phyloP scores from a whole-genome alignment of 140 eudicot species.

The Erigeron philadelphicus region DNA sequence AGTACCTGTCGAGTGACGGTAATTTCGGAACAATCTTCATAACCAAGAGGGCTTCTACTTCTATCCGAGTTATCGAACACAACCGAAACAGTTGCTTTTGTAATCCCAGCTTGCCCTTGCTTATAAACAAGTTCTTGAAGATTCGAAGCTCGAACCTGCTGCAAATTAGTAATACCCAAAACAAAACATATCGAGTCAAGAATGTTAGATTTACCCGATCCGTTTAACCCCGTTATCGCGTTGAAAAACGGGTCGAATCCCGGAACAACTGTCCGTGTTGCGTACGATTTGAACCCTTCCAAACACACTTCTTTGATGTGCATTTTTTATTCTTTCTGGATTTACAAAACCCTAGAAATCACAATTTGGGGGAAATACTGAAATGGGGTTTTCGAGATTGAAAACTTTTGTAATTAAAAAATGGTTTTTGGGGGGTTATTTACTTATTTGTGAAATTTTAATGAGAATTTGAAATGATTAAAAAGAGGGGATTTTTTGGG shows the following conservation, averaged over 20 bases:
- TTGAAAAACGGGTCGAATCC: conserved; percentile 95
- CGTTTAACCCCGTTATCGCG: conserved; percentile 91
- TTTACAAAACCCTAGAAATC: too few species aligned
- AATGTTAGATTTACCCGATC: conserved; percentile 96
- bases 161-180: conserved; percentile 87
- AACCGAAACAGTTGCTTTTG: conserved; percentile 93
- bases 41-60: conserved; percentile 86
- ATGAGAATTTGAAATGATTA: too few species aligned
- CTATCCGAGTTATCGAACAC: conserved; percentile 89
- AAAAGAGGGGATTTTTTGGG: too few species aligned
- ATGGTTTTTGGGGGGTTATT: too few species aligned
- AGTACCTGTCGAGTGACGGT: conserved; percentile 97
- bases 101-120: conserved; percentile 99
- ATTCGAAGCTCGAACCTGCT: conserved; percentile 94
- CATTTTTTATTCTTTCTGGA: conserved; percentile 32
- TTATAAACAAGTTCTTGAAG: conserved; percentile 93
- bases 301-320: conserved; percentile 76
- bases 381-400: too few species aligned
- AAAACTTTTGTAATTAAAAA: too few species aligned
- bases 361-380: too few species aligned
- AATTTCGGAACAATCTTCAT: conserved; percentile 82
- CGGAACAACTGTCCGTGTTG: conserved; percentile 85
- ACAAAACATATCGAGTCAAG: conserved; percentile 97
- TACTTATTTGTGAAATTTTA: too few species aligned
- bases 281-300: conserved; percentile 97